Evolutionary conservation across 257 asterid species (phyloP).

Genomic region (Dorcoceras hygrometricum): DNA sequence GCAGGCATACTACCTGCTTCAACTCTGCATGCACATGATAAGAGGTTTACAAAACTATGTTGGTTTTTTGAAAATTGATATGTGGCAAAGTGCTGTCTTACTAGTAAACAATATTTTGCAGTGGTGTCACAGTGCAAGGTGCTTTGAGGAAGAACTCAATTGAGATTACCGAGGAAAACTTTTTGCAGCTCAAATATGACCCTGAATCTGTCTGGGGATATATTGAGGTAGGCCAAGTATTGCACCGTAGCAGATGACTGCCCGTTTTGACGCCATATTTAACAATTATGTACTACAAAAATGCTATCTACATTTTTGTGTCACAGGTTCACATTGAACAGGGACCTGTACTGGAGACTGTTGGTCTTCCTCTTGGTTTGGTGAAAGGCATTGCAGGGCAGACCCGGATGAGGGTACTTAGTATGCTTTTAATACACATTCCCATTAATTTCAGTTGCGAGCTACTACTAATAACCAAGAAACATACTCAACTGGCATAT

Average conservation of each 20-base stretch:
- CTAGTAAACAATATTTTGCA: constrained; percentile 43
- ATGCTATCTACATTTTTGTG: constrained; percentile 23
- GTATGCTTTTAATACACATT: constrained; percentile 1
- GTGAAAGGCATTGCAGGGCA: constrained; percentile 99
- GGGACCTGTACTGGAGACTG: constrained; percentile 90
- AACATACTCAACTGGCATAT: background rate
- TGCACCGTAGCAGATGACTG: background rate
- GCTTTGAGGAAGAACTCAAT: constrained; percentile 69
- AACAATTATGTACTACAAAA: constrained; percentile 6
- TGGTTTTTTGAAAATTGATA: constrained; percentile 1
- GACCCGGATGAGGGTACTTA: constrained; percentile 65
- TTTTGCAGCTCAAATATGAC: constrained; percentile 79
- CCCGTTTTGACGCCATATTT: constrained; percentile 10
- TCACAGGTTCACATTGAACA: constrained; percentile 94
- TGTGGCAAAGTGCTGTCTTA: constrained; percentile 25
- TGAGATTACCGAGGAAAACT: constrained; percentile 64
- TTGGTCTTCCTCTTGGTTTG: constrained; percentile 84
- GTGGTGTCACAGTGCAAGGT: constrained; percentile 94
- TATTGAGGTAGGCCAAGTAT: constrained; percentile 55
- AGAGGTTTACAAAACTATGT: constrained; percentile 53
- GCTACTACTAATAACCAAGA: background rate
- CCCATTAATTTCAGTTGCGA: constrained; percentile 7
- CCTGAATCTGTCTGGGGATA: constrained; percentile 86
- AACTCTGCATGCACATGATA: constrained; percentile 66
- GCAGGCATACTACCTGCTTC: constrained; percentile 87